Evolutionary conservation across 2,329 filamentous ascomycete genomes (phyloP).

Genomic region (Hypoxylon sp.): DNA sequence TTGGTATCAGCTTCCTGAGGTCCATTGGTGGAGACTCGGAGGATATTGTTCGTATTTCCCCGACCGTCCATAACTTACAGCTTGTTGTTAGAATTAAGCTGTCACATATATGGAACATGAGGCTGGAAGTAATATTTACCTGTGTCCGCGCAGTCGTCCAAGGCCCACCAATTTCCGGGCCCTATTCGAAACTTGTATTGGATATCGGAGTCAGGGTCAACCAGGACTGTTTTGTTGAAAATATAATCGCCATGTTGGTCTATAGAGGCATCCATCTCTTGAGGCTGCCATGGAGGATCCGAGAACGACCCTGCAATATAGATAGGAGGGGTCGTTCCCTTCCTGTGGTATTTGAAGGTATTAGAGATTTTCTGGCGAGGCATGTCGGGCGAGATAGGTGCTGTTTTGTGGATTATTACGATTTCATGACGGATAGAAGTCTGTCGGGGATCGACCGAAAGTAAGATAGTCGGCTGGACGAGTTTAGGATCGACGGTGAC

Average conservation of each 20-base stretch:
- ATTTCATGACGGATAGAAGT: constrained; percentile 41
- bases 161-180: constrained; percentile 76
- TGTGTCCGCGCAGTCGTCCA: constrained; percentile 73
- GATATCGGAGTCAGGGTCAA: constrained; percentile 71
- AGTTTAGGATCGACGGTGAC: constrained; percentile 29
- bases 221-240: constrained; percentile 71
- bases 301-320: constrained; percentile 80
- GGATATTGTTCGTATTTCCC: constrained; percentile 66
- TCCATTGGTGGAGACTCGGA: constrained; percentile 54
- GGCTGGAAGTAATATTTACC: constrained; percentile 59
- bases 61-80: constrained; percentile 58
- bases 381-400: constrained; percentile 52
- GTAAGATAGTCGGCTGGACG: constrained; percentile 30
- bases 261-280: constrained; percentile 73
- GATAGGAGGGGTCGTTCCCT: constrained; percentile 75
- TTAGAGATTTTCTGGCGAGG: constrained; percentile 59
- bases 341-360: constrained; percentile 72
- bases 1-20: constrained; percentile 37
- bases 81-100: constrained; percentile 21
- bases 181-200: constrained; percentile 84
- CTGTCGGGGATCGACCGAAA: constrained; percentile 34
- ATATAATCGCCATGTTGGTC: constrained; percentile 67
- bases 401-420: constrained; percentile 37
- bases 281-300: constrained; percentile 74
- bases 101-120: background rate